phyloP scores from a whole-genome alignment of 169 alveolate genomes.

The Miamiensis avidus region DNA sequence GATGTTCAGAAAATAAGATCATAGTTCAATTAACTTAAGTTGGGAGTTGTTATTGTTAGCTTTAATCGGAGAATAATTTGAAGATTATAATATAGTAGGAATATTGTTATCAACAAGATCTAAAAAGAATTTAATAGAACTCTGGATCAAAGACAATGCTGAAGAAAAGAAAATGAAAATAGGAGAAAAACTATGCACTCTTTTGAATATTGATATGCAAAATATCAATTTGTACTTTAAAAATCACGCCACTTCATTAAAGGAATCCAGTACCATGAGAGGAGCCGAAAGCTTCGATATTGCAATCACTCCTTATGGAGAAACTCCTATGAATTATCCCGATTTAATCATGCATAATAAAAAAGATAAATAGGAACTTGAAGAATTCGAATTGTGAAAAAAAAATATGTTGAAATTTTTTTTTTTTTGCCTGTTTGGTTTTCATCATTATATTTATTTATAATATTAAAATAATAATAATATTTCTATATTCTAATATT shows the following conservation, averaged over 20 bases:
- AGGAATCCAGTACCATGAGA: background rate
- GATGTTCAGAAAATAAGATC: background rate
- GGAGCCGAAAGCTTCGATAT: background rate
- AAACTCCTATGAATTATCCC: background rate
- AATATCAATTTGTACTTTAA: background rate
- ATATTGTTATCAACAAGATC: background rate
- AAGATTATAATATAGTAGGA: background rate
- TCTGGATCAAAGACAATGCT: background rate
- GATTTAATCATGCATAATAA: too few species aligned
- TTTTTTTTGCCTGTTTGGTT: too few species aligned
- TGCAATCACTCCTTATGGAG: background rate
- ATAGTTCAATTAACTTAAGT: background rate
- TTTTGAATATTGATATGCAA: background rate
- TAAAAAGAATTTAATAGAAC: background rate
- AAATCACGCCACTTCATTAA: background rate
- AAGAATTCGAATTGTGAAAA: background rate
- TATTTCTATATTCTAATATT: too few species aligned
- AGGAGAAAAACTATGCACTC: background rate
- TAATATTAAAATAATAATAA: too few species aligned
- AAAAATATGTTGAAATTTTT: too few species aligned
- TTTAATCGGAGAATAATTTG: background rate
- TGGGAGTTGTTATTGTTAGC: background rate
- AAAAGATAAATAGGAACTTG: background rate
- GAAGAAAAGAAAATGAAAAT: too few species aligned
- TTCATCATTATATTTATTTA: too few species aligned